Base-by-base conservation (phyloP, 495 filamentous ascomycete species). In the Annulohypoxylon moriforme region DNA sequence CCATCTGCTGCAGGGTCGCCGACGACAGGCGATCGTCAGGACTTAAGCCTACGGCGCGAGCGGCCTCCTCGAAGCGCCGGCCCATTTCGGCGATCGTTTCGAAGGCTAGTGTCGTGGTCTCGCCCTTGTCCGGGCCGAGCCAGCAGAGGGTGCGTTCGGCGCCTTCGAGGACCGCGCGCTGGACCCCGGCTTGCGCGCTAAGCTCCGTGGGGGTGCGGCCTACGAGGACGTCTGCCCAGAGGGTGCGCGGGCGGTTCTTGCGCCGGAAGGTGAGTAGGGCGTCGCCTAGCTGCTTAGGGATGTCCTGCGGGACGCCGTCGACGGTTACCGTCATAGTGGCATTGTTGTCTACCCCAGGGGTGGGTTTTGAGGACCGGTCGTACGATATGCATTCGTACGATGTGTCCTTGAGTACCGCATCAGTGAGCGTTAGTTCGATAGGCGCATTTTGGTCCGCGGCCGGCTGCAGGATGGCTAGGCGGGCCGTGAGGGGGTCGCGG, bases 321-420 rank as follows among this genome's bases (percentile, higher is more conserved):
- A 75, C 58, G 4, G 40, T 59, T 13, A 76, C 24, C 0, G 46
- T 58, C 14, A 49, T 47, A 4, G 11, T 55, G 4, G 50, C 33
- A 9, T n/a, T n/a, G n/a, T n/a, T n/a, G n/a, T 68, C 27, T 18
- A 40, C 46, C 10, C 42, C 53, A 20, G 56, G 13, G 3, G 52
- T 11, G 8, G 49, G n/a, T 31, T 44, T 36, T 2, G 50, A 8
- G 0, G 71, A 73, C 8, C 72, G 74, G 34, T 76, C 72, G 50
- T 76, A 76, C 13, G 74, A 76, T 33, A 76, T 70, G 44, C 72
- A 74, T 49, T 76, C 74, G 29, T 76, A 76, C 18, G 68, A 67
- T 1, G 68, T 75, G 0, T 72, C 68, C 27, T 74, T 46, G 33
- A 75, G 31, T 2, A 24, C 18, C 8, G 47, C 72, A 13, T 76